These are phyloP conservation scores for Aegilops sharonensis DNA, from an alignment of 176 grass and related monocot species.

Conservation along the genomic window DNA sequence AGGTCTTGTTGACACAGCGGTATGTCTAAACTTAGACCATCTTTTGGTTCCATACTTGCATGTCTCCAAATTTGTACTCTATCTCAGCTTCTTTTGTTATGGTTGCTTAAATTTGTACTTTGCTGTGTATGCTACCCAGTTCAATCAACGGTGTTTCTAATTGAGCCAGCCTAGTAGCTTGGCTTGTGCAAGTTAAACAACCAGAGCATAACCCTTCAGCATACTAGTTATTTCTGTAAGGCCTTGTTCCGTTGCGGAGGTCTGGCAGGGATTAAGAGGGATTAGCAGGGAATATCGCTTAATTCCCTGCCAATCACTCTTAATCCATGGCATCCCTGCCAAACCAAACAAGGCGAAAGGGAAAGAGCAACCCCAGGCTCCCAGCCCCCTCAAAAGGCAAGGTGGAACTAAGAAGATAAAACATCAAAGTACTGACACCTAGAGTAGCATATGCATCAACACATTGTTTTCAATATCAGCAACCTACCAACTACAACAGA, in stretches of 20 bases:
- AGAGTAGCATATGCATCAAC: neutral
- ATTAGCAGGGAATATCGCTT: too few species aligned
- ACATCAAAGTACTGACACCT: neutral
- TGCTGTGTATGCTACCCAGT: constrained; percentile 6
- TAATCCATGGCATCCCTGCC: too few species aligned
- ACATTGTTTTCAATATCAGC: neutral
- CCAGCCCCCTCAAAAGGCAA: neutral
- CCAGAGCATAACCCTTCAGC: neutral
- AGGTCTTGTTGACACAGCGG: constrained; percentile 98
- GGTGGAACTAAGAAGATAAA: neutral
- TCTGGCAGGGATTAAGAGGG: too few species aligned
- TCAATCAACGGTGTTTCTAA: constrained; percentile 1
- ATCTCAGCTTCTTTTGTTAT: neutral
- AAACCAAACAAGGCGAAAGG: neutral
- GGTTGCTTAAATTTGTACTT: neutral
- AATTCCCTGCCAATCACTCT: too few species aligned
- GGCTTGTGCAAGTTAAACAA: neutral
- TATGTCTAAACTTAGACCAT: constrained; percentile 42
- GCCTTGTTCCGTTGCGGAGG: too few species aligned
- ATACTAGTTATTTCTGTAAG: neutral
- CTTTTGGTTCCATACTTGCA: constrained; percentile 17
- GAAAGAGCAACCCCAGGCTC: neutral
- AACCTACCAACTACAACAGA: neutral
- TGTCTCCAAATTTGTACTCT: constrained; percentile 11
- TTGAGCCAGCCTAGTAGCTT: neutral